A percentile compares a stretch with the other conserved stretches of the same genome.
These are phyloP conservation scores for Septoria linicola DNA, from an alignment of 2,329 filamentous ascomycete genomes.

Conservation along the genomic window DNA sequence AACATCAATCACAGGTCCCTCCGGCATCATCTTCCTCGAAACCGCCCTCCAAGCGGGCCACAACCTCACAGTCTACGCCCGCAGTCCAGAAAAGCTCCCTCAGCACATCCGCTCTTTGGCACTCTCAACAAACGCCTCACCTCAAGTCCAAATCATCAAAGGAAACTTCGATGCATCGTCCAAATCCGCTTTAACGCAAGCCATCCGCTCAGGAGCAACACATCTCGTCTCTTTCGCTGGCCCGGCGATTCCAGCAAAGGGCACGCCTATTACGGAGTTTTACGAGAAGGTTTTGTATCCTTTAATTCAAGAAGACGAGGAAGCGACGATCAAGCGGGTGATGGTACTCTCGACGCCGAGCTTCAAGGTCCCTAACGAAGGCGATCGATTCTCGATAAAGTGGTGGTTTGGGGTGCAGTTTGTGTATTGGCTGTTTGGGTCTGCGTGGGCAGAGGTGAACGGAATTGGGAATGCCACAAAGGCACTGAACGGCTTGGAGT, in stretches of 20 bases:
- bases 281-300: slow-evolving; percentile 21
- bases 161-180: slow-evolving; percentile 23
- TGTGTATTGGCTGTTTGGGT: slow-evolving; percentile 16
- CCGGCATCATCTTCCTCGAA: slow-evolving; percentile 24
- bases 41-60: slow-evolving; percentile 22
- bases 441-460: slow-evolving; percentile 24
- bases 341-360: slow-evolving; percentile 23
- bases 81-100: slow-evolving; percentile 26
- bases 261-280: slow-evolving; percentile 23
- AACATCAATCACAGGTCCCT: slow-evolving; percentile 16
- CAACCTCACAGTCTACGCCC: slow-evolving; percentile 26
- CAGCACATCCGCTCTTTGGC: slow-evolving; percentile 9
- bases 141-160: slow-evolving; percentile 19
- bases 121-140: neutral
- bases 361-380: slow-evolving; percentile 9
- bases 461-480: slow-evolving; percentile 22
- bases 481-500: slow-evolving; percentile 17
- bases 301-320: slow-evolving; percentile 8
- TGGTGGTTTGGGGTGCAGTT: slow-evolving; percentile 18
- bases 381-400: slow-evolving; percentile 15
- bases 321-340: slow-evolving; percentile 14
- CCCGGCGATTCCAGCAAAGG: slow-evolving; percentile 18
- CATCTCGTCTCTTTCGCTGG: slow-evolving; percentile 26
- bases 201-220: slow-evolving; percentile 21
- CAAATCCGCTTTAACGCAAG: slow-evolving; percentile 13